Evolutionary conservation across 345 rosid genomes (phyloP).

Genomic region (Reutealis trisperma): DNA sequence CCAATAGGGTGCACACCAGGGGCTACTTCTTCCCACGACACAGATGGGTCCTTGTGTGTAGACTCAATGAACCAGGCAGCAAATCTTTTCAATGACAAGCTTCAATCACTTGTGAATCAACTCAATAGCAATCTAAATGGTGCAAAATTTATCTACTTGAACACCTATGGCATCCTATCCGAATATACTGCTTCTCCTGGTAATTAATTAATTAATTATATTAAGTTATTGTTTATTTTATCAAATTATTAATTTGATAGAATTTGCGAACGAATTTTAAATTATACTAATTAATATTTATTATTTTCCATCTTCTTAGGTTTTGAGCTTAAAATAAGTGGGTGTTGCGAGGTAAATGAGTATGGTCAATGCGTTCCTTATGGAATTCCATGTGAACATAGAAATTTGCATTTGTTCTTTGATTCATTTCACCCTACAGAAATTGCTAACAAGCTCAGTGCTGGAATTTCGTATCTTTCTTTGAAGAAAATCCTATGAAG

Average conservation of each 20-base stretch:
- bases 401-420: conserved; percentile 10
- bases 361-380: conserved; percentile 2
- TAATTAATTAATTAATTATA: background rate
- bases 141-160: conserved; percentile 21
- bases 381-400: background rate
- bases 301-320: background rate
- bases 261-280: too few species aligned
- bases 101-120: conserved; percentile 8
- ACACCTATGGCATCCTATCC: background rate
- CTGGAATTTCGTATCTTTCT: conserved; percentile 9
- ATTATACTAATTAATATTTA: too few species aligned
- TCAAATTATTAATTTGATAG: too few species aligned
- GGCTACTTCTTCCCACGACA: background rate
- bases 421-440: conserved; percentile 23
- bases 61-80: conserved; percentile 24
- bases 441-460: conserved; percentile 6
- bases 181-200: background rate
- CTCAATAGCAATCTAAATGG: conserved; percentile 8
- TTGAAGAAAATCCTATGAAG: conserved; percentile 12
- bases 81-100: conserved; percentile 11
- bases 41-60: conserved; percentile 13
- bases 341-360: conserved; percentile 20
- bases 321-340: background rate
- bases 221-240: too few species aligned
- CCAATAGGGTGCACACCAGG: conserved; percentile 22